Conservation (phyloP, 495 filamentous ascomycete genomes). For the Lasiosphaeris hirsuta region DNA sequence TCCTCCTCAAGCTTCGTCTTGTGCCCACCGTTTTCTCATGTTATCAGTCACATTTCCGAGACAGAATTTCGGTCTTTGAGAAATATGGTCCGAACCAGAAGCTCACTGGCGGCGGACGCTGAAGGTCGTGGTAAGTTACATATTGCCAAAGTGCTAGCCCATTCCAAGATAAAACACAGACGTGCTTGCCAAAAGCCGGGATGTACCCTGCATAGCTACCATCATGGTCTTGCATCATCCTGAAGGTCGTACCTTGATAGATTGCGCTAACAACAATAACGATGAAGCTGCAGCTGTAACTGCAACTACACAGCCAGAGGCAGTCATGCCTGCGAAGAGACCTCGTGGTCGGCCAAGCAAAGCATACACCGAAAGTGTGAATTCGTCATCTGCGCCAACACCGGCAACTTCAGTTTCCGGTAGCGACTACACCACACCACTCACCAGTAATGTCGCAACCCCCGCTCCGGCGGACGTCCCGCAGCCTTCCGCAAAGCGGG, state of each 20-base stretch:
- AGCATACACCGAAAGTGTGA: conserved; percentile 4
- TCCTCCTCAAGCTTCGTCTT: neutral
- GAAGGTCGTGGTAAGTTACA: conserved; percentile 18
- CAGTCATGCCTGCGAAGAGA: conserved; percentile 1
- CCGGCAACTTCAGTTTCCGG: conserved; percentile 43
- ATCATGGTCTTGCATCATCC: neutral
- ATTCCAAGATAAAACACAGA: neutral
- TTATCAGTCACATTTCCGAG: too few relatives aligned
- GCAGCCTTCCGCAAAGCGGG: conserved; percentile 6
- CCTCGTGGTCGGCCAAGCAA: conserved; percentile 14
- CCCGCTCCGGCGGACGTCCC: conserved; percentile 38
- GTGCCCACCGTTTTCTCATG: neutral
- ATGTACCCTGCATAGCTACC: too few relatives aligned
- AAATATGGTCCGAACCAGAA: conserved; percentile 24
- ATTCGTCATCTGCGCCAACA: conserved; percentile 38
- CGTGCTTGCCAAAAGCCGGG: too few relatives aligned
- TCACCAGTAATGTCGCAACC: conserved; percentile 67
- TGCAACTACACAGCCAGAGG: neutral
- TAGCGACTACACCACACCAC: conserved; percentile 69
- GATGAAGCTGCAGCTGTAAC: neutral
- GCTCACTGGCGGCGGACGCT: conserved; percentile 21
- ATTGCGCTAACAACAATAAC: neutral
- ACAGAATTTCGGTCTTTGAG: too few relatives aligned
- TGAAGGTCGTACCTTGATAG: neutral
- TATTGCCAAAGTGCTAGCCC: neutral